These are phyloP conservation scores for Keithomyces neogunnii DNA, from an alignment of 2,329 filamentous ascomycete species.

Conservation along the genomic window DNA sequence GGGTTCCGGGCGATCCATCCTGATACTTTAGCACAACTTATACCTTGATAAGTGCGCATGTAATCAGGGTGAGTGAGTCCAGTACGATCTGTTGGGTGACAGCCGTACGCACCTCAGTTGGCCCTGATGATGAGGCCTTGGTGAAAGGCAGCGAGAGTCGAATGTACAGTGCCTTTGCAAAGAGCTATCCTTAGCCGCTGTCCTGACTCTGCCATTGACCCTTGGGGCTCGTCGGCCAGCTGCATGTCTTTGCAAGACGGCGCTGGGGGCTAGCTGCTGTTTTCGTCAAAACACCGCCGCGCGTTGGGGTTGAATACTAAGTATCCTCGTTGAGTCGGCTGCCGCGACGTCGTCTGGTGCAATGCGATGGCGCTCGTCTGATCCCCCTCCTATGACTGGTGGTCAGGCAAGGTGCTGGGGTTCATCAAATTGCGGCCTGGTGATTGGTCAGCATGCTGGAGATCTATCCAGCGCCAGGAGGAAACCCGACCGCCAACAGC, in stretches of 20 bases:
- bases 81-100: background rate
- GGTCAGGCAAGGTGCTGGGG: background rate
- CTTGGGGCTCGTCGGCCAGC: background rate
- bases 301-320: background rate
- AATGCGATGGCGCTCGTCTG: background rate
- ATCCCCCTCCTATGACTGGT: background rate
- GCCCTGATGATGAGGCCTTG: background rate
- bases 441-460: background rate
- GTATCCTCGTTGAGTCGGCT: background rate
- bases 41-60: too few species aligned
- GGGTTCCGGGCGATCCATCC: constrained; percentile 51
- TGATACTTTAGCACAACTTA: background rate
- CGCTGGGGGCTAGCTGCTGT: too few species aligned
- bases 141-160: background rate
- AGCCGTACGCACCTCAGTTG: background rate
- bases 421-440: background rate
- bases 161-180: background rate
- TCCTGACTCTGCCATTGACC: constrained; percentile 6
- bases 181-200: constrained; percentile 4
- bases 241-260: constrained; percentile 3
- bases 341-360: background rate
- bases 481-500: background rate
- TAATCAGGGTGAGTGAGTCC: background rate
- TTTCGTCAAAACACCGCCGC: background rate
- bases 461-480: background rate